Conservation (phyloP, 169 alveolate genomes). For the Ichthyophthirius multifiliis region DNA sequence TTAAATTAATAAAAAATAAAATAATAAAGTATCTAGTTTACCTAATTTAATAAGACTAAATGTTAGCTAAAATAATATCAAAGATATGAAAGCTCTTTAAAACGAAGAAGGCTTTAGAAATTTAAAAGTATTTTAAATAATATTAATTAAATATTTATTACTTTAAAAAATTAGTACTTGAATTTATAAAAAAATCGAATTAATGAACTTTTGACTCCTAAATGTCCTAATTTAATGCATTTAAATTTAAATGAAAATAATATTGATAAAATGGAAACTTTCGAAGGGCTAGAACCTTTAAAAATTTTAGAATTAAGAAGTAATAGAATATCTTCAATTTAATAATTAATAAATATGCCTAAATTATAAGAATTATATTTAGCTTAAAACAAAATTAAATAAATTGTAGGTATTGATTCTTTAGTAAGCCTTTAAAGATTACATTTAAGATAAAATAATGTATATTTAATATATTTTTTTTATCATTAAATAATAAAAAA, state of each 20-base stretch:
- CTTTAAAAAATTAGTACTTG: neutral
- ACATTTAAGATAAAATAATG: slow-evolving; percentile 25
- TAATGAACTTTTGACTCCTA: slow-evolving; percentile 2
- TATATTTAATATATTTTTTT: neutral
- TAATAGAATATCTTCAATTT: slow-evolving; percentile 9
- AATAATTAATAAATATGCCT: slow-evolving; percentile 19
- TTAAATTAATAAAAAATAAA: neutral
- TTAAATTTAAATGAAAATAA: slow-evolving; percentile 31
- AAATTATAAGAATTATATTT: slow-evolving; percentile 30
- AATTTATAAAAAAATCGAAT: slow-evolving; percentile 21
- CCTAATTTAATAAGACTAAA: slow-evolving; percentile 12
- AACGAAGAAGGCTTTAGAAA: slow-evolving; percentile 35
- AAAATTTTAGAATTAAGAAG: slow-evolving; percentile 10
- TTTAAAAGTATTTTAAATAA: slow-evolving; percentile 8
- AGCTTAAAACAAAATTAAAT: slow-evolving; percentile 20
- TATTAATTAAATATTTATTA: neutral
- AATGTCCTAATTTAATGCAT: slow-evolving; percentile 10
- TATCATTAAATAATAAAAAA: neutral
- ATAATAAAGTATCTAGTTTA: slow-evolving; percentile 12
- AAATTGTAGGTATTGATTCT: slow-evolving; percentile 16
- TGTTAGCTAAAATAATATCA: slow-evolving; percentile 22
- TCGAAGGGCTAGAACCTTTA: slow-evolving; percentile 33
- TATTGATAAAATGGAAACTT: slow-evolving; percentile 35
- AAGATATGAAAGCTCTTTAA: slow-evolving; percentile 26
- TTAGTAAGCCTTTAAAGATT: neutral